These are phyloP conservation scores for Lentinula lateritia DNA, from an alignment of 768 basidiomycete species.

Conservation along the genomic window DNA sequence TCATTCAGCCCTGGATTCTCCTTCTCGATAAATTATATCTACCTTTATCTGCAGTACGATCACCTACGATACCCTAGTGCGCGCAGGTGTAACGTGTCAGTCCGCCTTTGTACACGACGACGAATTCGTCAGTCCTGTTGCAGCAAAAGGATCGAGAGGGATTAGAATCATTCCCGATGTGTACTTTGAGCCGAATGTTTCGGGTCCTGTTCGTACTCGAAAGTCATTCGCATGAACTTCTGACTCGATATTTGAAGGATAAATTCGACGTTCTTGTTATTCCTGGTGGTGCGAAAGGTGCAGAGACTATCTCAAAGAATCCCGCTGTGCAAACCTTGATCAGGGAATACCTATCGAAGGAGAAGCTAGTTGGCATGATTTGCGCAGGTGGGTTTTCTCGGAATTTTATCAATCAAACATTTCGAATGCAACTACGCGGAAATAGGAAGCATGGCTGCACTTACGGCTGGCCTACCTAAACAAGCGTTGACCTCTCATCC, in stretches of 20 bases:
- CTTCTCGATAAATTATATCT: not conserved
- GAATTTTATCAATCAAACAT: not conserved
- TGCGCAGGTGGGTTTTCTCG: constrained; percentile 57
- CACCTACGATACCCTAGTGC: constrained; percentile 76
- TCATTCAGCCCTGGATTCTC: not conserved
- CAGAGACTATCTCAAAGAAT: constrained; percentile 62
- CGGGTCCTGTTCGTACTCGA: constrained; percentile 35
- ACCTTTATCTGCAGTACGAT: constrained; percentile 49
- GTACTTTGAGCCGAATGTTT: constrained; percentile 38
- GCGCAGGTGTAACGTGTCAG: constrained; percentile 60
- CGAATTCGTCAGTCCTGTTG: constrained; percentile 14
- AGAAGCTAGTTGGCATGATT: constrained; percentile 75
- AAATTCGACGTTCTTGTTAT: constrained; percentile 65
- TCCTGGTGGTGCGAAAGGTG: constrained; percentile 76
- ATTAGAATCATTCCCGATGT: constrained; percentile 67
- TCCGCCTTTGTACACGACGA: constrained; percentile 56
- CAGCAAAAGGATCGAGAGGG: constrained; percentile 64
- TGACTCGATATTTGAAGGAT: constrained; percentile 33
- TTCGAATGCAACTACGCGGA: not conserved
- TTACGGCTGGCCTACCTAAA: constrained; percentile 50
- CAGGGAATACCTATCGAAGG: constrained; percentile 43
- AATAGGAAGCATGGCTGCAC: constrained; percentile 65
- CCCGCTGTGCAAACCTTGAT: constrained; percentile 59
- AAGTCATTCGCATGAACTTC: not conserved
- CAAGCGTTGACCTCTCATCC: constrained; percentile 80